phyloP scores from a whole-genome alignment of 768 basidiomycete species.

The Phylloporus rhodoxanthus region DNA sequence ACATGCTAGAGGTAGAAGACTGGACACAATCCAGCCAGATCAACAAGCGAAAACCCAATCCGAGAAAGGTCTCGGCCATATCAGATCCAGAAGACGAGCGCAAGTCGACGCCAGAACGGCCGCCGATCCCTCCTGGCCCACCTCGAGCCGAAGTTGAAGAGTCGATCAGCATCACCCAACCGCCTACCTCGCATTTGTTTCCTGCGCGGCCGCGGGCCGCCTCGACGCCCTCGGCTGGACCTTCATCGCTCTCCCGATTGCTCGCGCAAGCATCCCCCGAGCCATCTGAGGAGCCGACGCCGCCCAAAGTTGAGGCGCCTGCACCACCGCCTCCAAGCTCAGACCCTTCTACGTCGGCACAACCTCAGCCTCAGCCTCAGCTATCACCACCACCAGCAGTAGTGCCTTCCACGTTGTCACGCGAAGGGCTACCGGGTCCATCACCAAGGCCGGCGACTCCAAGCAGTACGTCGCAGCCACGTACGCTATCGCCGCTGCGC shows the following conservation, averaged over 20 bases:
- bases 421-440: not conserved
- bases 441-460: constrained; percentile 14
- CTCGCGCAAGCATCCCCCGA: constrained; percentile 63
- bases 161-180: constrained; percentile 56
- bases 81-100: constrained; percentile 39
- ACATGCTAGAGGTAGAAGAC: constrained; percentile 89
- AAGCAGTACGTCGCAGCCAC: constrained; percentile 27
- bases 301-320: constrained; percentile 27
- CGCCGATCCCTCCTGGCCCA: constrained; percentile 45
- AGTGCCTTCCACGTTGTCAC: not conserved
- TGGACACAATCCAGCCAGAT: constrained; percentile 73
- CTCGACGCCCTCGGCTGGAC: constrained; percentile 64
- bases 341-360: constrained; percentile 14
- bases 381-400: constrained; percentile 29
- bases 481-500: constrained; percentile 53
- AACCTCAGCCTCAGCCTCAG: constrained; percentile 15
- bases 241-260: constrained; percentile 73
- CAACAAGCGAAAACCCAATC: constrained; percentile 52
- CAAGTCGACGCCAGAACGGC: constrained; percentile 16
- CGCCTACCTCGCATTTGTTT: constrained; percentile 65
- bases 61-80: constrained; percentile 42
- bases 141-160: constrained; percentile 71
- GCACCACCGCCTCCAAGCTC: constrained; percentile 19
- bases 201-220: constrained; percentile 57
- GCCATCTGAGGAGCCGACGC: constrained; percentile 29